phyloP scores from a whole-genome alignment of 768 basidiomycete genomes.

The Pulveroboletus frians region DNA sequence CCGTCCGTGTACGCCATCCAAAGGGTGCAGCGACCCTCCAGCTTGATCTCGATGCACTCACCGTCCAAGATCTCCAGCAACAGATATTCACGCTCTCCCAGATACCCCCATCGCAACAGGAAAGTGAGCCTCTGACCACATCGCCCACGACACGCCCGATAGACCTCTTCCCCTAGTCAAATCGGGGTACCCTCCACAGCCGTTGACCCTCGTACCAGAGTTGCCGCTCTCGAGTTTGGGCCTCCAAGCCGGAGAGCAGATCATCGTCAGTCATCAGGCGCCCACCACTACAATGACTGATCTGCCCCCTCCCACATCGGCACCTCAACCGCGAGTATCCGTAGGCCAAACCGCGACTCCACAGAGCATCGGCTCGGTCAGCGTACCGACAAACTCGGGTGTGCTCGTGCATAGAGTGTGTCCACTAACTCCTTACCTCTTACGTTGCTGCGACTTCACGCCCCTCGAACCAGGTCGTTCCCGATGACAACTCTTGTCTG shows the following conservation, averaged over 20 bases:
- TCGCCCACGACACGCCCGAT: neutral
- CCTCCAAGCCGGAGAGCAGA: conserved; percentile 73
- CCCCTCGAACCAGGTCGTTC: conserved; percentile 56
- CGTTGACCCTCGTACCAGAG: conserved; percentile 67
- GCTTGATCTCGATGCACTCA: conserved; percentile 54
- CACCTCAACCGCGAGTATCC: conserved; percentile 13
- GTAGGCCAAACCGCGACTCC: conserved; percentile 12
- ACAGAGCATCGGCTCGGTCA: conserved; percentile 42
- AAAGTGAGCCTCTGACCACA: conserved; percentile 46
- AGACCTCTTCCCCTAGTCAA: conserved; percentile 46
- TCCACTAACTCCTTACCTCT: neutral
- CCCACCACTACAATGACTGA: conserved; percentile 13
- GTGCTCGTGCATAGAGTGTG: conserved; percentile 69
- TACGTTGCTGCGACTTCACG: conserved; percentile 6
- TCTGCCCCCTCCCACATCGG: conserved; percentile 7
- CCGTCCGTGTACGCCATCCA: conserved; percentile 78
- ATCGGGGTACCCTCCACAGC: conserved; percentile 78
- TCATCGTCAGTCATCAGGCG: conserved; percentile 61
- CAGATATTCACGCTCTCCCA: conserved; percentile 61
- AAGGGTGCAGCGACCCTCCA: conserved; percentile 77
- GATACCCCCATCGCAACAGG: conserved; percentile 74
- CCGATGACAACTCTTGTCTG: conserved; percentile 96
- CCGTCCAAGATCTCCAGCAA: conserved; percentile 72
- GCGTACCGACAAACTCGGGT: conserved; percentile 57
- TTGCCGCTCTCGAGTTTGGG: conserved; percentile 74